Evolutionary conservation across 371 early-diverging fungal species (phyloP).

Genomic region (Mucor saturninus): DNA sequence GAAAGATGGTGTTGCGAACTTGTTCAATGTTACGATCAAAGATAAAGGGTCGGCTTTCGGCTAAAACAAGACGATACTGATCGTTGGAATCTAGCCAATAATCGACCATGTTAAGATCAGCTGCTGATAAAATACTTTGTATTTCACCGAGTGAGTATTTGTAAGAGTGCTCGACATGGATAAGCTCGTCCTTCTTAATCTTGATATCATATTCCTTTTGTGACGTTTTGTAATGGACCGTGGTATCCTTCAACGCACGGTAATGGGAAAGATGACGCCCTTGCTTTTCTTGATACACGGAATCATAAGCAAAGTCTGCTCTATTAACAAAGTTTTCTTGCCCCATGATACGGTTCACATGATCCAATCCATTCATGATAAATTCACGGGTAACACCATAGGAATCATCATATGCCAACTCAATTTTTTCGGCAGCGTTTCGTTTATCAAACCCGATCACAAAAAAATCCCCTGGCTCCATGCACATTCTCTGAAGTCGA

Average conservation of each 20-base stretch:
- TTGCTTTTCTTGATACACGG: slow-evolving; percentile 69
- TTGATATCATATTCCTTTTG: slow-evolving; percentile 30
- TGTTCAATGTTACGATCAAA: slow-evolving; percentile 41
- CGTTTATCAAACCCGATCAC: slow-evolving; percentile 86
- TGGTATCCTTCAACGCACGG: slow-evolving; percentile 56
- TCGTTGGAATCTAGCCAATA: slow-evolving; percentile 67
- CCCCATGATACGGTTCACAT: slow-evolving; percentile 73
- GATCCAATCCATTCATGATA: slow-evolving; percentile 83
- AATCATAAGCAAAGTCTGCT: slow-evolving; percentile 69
- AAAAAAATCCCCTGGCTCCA: slow-evolving; percentile 75
- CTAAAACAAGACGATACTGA: slow-evolving; percentile 75
- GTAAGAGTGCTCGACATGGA: slow-evolving; percentile 88
- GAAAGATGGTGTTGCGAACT: slow-evolving; percentile 15
- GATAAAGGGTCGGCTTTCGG: slow-evolving; percentile 72
- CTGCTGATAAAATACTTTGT: slow-evolving; percentile 56
- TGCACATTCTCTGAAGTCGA: slow-evolving; percentile 44
- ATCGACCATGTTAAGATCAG: slow-evolving; percentile 58
- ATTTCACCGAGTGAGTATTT: slow-evolving; percentile 77
- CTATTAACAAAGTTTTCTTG: slow-evolving; percentile 60
- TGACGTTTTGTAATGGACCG: slow-evolving; percentile 45
- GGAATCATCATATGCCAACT: slow-evolving; percentile 86
- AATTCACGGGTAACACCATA: slow-evolving; percentile 80
- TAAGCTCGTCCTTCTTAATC: slow-evolving; percentile 78
- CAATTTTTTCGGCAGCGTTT: slow-evolving; percentile 70
- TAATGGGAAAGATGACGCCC: slow-evolving; percentile 88